Evolutionary conservation across 352 stramenopile genomes (phyloP).

Genomic region (Pythium folliculosum): DNA sequence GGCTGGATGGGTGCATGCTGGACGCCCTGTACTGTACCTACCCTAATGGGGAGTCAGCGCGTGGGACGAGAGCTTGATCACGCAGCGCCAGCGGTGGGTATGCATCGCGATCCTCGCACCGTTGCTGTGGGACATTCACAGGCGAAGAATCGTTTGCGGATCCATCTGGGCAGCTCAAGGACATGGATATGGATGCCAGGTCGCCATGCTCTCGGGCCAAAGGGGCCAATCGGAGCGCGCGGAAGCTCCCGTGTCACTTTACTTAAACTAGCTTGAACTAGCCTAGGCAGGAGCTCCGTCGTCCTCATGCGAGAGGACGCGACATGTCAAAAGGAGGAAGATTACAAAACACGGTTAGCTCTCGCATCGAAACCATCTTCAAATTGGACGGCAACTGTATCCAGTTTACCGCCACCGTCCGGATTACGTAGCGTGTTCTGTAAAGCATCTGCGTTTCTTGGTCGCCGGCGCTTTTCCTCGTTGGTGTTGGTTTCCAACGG

Average conservation of each 20-base stretch:
- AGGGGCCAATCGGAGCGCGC: neutral
- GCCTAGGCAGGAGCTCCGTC: neutral
- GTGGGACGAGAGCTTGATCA: neutral
- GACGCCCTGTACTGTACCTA: too few relatives aligned
- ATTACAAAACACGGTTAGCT: conserved; percentile 1
- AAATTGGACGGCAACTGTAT: too few relatives aligned
- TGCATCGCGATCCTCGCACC: too few relatives aligned
- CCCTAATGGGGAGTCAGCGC: conserved; percentile 1
- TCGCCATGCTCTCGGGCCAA: neutral
- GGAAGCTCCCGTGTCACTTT: neutral
- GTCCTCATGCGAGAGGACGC: conserved; percentile 1
- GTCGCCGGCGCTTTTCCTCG: neutral
- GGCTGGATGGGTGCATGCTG: too few relatives aligned
- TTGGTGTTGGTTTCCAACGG: neutral
- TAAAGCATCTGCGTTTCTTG: neutral
- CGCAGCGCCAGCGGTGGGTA: neutral
- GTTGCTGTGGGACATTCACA: neutral
- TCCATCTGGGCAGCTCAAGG: neutral
- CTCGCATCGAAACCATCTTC: too few relatives aligned
- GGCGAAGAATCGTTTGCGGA: neutral
- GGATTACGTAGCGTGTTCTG: neutral
- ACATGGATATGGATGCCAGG: neutral
- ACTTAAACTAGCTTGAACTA: neutral
- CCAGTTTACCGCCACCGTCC: too few relatives aligned
- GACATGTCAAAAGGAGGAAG: neutral